Conservation (phyloP, 306 rosid genomes). For the Begonia fuchsioides region DNA sequence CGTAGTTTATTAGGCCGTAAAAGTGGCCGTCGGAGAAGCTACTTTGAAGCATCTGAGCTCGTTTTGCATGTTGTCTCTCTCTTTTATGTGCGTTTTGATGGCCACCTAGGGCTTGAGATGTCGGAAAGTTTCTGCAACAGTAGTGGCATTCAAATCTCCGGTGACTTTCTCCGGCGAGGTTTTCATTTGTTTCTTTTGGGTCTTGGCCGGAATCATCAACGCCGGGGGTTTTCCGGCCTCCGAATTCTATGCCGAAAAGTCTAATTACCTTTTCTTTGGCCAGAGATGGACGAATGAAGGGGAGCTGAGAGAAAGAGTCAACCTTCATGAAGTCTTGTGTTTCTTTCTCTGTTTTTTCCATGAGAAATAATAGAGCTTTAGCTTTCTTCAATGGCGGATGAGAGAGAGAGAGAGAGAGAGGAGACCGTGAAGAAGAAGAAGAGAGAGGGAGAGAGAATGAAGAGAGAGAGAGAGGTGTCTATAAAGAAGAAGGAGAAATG, state of each 20-base stretch:
- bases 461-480: constrained; percentile 30
- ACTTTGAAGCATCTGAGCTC: constrained; percentile 57
- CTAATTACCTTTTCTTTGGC: constrained; percentile 44
- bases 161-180: constrained; percentile 22
- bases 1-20: constrained; percentile 53
- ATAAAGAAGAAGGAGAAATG: constrained; percentile 42
- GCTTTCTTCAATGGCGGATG: no score
- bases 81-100: constrained; percentile 94
- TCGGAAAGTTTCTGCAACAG: constrained; percentile 89
- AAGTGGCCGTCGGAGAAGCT: constrained; percentile 43
- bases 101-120: constrained; percentile 89
- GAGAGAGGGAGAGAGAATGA: no score
- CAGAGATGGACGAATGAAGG: constrained; percentile 75
- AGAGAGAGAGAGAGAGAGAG: not conserved
- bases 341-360: constrained; percentile 73
- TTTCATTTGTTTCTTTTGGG: constrained; percentile 6
- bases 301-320: constrained; percentile 88
- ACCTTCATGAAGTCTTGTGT: constrained; percentile 91
- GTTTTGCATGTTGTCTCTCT: constrained; percentile 84
- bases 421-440: constrained; percentile 4
- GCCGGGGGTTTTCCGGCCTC: constrained; percentile 1
- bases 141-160: constrained; percentile 87
- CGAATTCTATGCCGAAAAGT: constrained; percentile 77
- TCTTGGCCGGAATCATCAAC: constrained; percentile 15
- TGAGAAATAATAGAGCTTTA: constrained; percentile 9